Conservation (phyloP, 2,329 filamentous ascomycete genomes). For the Talaromyces sp. region DNA sequence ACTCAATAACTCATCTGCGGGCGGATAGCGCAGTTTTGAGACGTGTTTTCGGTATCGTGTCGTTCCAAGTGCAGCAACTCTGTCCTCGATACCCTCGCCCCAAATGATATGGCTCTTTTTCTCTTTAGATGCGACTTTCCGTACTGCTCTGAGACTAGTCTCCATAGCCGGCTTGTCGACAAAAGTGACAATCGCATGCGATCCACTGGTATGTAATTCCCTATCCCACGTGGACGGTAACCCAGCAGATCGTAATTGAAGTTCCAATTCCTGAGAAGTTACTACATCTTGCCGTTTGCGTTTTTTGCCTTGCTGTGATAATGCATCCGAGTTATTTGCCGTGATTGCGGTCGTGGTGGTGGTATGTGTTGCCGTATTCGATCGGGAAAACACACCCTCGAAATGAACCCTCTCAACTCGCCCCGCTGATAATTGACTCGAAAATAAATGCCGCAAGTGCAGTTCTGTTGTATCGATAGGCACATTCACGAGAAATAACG, state of each 20-base stretch:
- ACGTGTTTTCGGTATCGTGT: conserved; percentile 55
- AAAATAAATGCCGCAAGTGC: conserved; percentile 72
- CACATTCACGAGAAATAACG: conserved; percentile 85
- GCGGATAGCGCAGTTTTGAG: conserved; percentile 65
- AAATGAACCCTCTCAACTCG: conserved; percentile 75
- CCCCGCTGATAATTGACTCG: conserved; percentile 66
- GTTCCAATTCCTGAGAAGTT: conserved; percentile 43
- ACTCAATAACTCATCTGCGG: conserved; percentile 60
- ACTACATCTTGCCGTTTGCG: conserved; percentile 54
- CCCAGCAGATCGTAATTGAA: conserved; percentile 54
- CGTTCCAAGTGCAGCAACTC: conserved; percentile 53
- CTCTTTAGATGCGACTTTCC: conserved; percentile 50
- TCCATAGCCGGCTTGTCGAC: conserved; percentile 77
- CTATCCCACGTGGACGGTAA: conserved; percentile 71
- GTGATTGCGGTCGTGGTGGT: not conserved
- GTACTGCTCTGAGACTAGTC: conserved; percentile 68
- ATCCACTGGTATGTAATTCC: conserved; percentile 64
- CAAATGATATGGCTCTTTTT: conserved; percentile 44
- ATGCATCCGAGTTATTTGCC: not conserved
- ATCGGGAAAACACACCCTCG: conserved; percentile 44
- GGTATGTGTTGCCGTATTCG: conserved; percentile 23
- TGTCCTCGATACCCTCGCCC: conserved; percentile 58
- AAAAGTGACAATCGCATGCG: conserved; percentile 74
- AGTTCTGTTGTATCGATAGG: conserved; percentile 75
- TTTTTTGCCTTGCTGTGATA: conserved; percentile 41